These are phyloP conservation scores for Magnusiomyces tetraspermus DNA, from an alignment of 1,139 yeast genomes.

Conservation along the genomic window DNA sequence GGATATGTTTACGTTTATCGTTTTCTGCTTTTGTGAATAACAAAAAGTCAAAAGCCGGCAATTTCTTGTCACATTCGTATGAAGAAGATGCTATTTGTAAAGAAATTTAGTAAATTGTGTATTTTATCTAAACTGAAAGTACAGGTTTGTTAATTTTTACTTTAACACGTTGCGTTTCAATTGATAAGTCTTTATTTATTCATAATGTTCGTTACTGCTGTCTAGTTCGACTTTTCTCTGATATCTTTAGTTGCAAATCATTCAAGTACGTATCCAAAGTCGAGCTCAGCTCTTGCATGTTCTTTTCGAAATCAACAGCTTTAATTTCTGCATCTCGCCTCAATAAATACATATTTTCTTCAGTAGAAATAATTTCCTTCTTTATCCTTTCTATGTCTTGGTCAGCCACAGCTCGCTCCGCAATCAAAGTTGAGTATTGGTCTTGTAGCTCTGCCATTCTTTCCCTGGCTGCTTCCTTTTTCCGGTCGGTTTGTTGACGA, in stretches of 20 bases:
- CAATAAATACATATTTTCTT: slow-evolving; percentile 38
- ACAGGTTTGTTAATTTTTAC: too few species aligned
- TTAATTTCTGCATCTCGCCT: slow-evolving; percentile 45
- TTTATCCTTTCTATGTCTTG: slow-evolving; percentile 43
- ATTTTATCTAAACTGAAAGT: too few species aligned
- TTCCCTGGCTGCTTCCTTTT: slow-evolving; percentile 38
- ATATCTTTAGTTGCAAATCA: slow-evolving; percentile 35
- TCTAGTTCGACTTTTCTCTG: neutral
- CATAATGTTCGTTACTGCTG: too few species aligned
- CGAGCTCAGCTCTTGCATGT: slow-evolving; percentile 45
- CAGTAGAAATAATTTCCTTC: slow-evolving; percentile 41
- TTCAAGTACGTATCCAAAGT: slow-evolving; percentile 43
- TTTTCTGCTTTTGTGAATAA: too few species aligned
- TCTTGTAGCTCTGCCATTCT: slow-evolving; percentile 40
- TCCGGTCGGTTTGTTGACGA: slow-evolving; percentile 41
- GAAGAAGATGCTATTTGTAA: too few species aligned
- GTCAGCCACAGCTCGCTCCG: slow-evolving; percentile 45
- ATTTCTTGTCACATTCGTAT: too few species aligned
- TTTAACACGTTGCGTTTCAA: too few species aligned
- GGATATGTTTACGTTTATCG: too few species aligned
- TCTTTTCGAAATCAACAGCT: slow-evolving; percentile 44
- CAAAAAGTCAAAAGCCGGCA: too few species aligned
- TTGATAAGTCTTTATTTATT: too few species aligned
- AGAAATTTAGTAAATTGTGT: too few species aligned
- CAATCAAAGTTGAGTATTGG: slow-evolving; percentile 41